Evolutionary conservation across 257 asterid genomes (phyloP).

Genomic region (Verbena officinalis): DNA sequence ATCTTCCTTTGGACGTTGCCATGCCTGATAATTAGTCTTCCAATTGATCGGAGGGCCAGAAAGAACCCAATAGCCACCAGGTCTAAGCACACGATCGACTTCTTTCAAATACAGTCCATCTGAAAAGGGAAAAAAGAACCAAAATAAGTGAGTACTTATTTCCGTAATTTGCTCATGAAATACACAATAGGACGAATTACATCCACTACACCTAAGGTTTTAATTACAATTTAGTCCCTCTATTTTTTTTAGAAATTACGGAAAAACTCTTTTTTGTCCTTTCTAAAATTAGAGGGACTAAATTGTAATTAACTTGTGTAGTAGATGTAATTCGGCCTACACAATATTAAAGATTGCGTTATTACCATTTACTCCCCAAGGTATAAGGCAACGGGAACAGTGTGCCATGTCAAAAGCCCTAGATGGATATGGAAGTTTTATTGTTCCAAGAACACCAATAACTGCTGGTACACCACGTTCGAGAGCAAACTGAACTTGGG

Average conservation of each 20-base stretch:
- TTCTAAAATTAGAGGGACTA: too few relatives aligned
- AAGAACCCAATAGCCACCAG: constrained; percentile 74
- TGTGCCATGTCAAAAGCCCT: constrained; percentile 69
- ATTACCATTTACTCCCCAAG: constrained; percentile 62
- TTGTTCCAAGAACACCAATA: constrained; percentile 66
- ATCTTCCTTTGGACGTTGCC: constrained; percentile 61
- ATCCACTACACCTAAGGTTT: too few relatives aligned
- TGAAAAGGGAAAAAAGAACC: constrained; percentile 33
- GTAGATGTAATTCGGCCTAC: neutral
- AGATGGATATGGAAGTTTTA: constrained; percentile 61
- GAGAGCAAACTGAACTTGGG: constrained; percentile 75
- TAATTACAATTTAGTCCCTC: too few relatives aligned
- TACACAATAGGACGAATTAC: too few relatives aligned
- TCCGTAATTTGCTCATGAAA: too few relatives aligned
- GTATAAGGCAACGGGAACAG: constrained; percentile 68
- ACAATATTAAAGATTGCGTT: neutral
- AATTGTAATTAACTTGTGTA: too few relatives aligned
- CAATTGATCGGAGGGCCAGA: constrained; percentile 73
- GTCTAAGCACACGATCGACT: constrained; percentile 69
- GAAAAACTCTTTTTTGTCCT: too few relatives aligned
- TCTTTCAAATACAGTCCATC: constrained; percentile 68
- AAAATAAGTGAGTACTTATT: neutral
- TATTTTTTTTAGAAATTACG: too few relatives aligned
- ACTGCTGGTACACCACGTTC: constrained; percentile 74
- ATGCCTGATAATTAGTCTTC: constrained; percentile 51